Conservation (phyloP, 2,329 filamentous ascomycete species). For the Juglanconis oblonga region DNA sequence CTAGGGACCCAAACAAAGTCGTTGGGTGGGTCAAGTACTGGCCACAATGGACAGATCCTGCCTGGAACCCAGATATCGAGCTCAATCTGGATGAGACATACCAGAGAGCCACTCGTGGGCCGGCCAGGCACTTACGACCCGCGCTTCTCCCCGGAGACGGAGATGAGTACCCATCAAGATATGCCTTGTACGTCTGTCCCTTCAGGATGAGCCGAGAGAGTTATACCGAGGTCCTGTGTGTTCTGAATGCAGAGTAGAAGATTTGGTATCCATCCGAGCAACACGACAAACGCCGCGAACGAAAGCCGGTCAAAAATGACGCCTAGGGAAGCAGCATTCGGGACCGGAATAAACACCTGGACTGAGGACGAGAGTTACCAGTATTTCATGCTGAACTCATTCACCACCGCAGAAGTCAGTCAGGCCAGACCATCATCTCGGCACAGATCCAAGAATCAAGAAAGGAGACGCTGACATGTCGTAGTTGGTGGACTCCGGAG, state of each 20-base stretch:
- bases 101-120: not conserved
- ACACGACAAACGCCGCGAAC: not conserved
- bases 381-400: not conserved
- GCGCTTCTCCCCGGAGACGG: not conserved
- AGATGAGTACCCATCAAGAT: not conserved
- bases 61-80: not conserved
- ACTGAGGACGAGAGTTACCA: not conserved
- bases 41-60: not conserved
- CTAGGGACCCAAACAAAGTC: not conserved
- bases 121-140: not conserved
- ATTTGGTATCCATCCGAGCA: not conserved
- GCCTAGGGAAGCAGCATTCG: not conserved
- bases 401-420: not conserved
- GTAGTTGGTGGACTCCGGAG: not conserved
- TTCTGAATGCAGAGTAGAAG: no score
- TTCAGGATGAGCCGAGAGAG: no score
- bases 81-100: not conserved
- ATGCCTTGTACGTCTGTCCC: no score
- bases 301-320: not conserved
- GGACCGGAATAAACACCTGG: not conserved
- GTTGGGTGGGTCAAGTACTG: not conserved
- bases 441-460: not conserved
- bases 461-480: not conserved
- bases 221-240: no score
- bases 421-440: no score